A percentile compares a stretch with the other conserved stretches of the same genome.
These are phyloP conservation scores for Exophiala dermatitidis DNA, from an alignment of 2,329 filamentous ascomycete species.

Conservation along the genomic window DNA sequence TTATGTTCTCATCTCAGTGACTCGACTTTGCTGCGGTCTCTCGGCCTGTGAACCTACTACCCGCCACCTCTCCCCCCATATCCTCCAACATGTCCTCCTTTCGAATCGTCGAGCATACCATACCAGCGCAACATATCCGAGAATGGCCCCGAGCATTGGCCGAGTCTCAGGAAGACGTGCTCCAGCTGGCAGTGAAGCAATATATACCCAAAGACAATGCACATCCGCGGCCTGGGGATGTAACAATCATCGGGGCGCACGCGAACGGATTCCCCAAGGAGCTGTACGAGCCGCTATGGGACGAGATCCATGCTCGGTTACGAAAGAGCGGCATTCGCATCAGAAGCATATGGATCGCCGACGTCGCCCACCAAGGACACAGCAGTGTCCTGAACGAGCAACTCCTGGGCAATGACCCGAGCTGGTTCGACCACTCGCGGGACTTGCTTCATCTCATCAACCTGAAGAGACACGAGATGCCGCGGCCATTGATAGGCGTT, in stretches of 20 bases:
- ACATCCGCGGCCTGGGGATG: slow-evolving; percentile 39
- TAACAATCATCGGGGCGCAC: slow-evolving; percentile 50
- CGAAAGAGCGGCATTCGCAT: slow-evolving; percentile 54
- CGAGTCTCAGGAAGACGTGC: slow-evolving; percentile 43
- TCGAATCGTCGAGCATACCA: slow-evolving; percentile 42
- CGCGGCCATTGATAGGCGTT: slow-evolving; percentile 64
- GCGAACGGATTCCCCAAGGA: slow-evolving; percentile 53
- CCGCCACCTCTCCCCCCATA: neutral
- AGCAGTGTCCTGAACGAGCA: slow-evolving; percentile 66
- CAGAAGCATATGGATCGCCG: slow-evolving; percentile 72
- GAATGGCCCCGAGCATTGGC: slow-evolving; percentile 44
- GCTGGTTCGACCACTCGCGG: slow-evolving; percentile 70
- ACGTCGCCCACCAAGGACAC: slow-evolving; percentile 67
- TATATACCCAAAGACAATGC: slow-evolving; percentile 47
- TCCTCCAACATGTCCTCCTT: slow-evolving; percentile 33
- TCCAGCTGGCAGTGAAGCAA: slow-evolving; percentile 49
- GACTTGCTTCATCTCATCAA: slow-evolving; percentile 59
- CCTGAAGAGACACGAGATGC: slow-evolving; percentile 31
- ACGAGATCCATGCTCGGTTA: slow-evolving; percentile 57
- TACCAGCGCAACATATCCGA: slow-evolving; percentile 46
- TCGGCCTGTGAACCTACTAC: neutral
- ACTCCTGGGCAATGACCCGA: slow-evolving; percentile 68
- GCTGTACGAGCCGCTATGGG: slow-evolving; percentile 79
- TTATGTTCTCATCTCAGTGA: neutral
- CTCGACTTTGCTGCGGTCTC: neutral